These are phyloP conservation scores for Aspergillus versicolor DNA, from an alignment of 2,329 filamentous ascomycete species.

Conservation along the genomic window DNA sequence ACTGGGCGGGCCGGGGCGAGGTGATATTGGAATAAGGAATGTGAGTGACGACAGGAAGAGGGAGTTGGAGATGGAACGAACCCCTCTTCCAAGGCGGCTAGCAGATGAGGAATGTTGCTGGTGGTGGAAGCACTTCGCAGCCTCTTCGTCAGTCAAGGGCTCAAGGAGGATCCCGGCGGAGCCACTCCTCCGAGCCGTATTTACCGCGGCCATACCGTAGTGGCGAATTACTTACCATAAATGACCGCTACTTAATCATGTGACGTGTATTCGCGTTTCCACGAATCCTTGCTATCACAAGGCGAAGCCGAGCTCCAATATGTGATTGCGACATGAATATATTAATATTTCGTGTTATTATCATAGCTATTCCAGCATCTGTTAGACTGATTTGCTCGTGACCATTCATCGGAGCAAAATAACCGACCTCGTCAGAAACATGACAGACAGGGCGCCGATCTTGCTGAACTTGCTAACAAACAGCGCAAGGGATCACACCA, in stretches of 20 bases:
- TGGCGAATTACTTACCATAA: not conserved
- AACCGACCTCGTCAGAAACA: not conserved
- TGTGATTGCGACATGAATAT: not conserved
- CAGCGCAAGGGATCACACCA: not conserved
- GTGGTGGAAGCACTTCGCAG: slow-evolving; percentile 2
- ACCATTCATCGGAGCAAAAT: not conserved
- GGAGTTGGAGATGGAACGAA: slow-evolving; percentile 3
- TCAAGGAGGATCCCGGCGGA: not conserved
- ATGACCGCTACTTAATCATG: not conserved
- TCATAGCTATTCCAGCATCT: not conserved
- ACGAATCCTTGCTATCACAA: not conserved
- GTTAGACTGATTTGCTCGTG: not conserved
- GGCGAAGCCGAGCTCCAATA: not conserved
- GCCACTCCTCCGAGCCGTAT: not conserved
- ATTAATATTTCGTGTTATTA: not conserved
- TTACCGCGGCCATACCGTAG: not conserved
- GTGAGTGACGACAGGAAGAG: slow-evolving; percentile 14
- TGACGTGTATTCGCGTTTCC: not conserved
- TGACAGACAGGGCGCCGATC: not conserved
- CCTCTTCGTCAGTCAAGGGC: not conserved
- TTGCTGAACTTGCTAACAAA: not conserved
- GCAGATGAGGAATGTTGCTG: not conserved
- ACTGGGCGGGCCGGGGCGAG: not conserved
- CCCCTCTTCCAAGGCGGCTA: slow-evolving; percentile 8
- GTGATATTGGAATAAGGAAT: slow-evolving; percentile 5